Evolutionary conservation across 1,139 yeast genomes (phyloP), one percentile per base, ranked within the genome.

Genomic region (Hanseniaspora gamundiae): DNA sequence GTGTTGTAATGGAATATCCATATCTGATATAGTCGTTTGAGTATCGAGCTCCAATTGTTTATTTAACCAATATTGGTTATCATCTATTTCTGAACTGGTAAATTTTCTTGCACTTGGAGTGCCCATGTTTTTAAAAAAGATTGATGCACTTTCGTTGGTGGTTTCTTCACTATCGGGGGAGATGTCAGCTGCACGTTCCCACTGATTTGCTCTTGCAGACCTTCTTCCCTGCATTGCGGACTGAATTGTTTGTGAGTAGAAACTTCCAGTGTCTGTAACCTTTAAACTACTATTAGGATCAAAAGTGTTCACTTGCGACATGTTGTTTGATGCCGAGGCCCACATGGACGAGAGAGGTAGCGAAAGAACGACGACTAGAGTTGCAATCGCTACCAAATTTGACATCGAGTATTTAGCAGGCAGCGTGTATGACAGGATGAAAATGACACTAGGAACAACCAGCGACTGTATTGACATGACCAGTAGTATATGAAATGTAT

Each of bases 271-370:
- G 11, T 52, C 52, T 24, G 38, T 46, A 13, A 52, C 48, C 27
- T 49, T 45, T 14, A 47, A n/a, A 27, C 7, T 31, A 2, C 36
- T 21, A 20, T 44, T 44, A 19, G 47, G 47, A 28, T 45, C 47
- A 20, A 51, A 38, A 5, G 66, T 52, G 14, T 58, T 60, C 11
- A 71, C 62, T 11, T 53, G 52, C 6, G 71, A 57, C 2, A 65
- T 50, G 44, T 70, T 71, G 51, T 75, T 76, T 2, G 77, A 70
- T n/a, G 78, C 62, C 3, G 73, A 62, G 1, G 95, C 94, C 96
- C 96, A 87, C 71, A 86, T 73, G 0, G 95, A 78, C 0, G 94
- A 78, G 42, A 87, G 64, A 1, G 96, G 96, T 45, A 87, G 66
- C 8, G 87, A 80, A 29, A 84, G 57, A 0, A 81, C 81, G 13